Evolutionary conservation across 192 early-diverging fungal genomes (phyloP), one percentile per base, ranked within the genome.

Genomic region (Coemansia sp.): DNA sequence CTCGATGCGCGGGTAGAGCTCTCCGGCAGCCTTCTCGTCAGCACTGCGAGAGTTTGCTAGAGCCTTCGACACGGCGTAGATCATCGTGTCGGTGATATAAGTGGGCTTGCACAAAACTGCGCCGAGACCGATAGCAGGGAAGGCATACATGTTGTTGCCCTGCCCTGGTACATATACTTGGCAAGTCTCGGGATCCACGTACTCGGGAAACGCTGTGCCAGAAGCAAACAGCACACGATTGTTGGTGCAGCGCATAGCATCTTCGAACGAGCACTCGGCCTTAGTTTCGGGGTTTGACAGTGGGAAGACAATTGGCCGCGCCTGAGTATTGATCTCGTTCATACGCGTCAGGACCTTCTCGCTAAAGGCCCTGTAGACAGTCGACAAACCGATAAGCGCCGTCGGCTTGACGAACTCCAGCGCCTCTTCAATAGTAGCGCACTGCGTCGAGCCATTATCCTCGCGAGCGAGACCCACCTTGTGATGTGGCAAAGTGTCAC

Each of bases 101-200:
- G 58, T 52, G 24, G 95, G 85, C 70, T 90, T 89, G 67, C 92
- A 90, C 34, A 97, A 76, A 47, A 91, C 88, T 13, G 92, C 79
- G 64, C 97, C 97, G 27, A 97, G 86, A 5, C 97, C 97, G 43
- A 98, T 88, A 60, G 95, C 91, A n/a, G 97, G 97, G 89, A 97
- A 98, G 63, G 94, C 92, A 75, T 96, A 98, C 92, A 94, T 95
- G 85, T 97, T 97, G 85, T 97, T 95, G 55, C 93, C 94, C 78
- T 95, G 93, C 7, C 92, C 95, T 3, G 94, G 93, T 41, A 91
- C 65, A 9, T 62, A 64, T 31, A 52, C 68, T 88, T 88, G 1
- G 77, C 78, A 3, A 79, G 95, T 27, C 27, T 27, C 27, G 1
- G 27, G 27, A 27, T 27, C 89, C 20, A 97, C 87, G 71, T 91